Base-by-base conservation (phyloP, 2,329 filamentous ascomycete genomes). In the Colletotrichum agaves region DNA sequence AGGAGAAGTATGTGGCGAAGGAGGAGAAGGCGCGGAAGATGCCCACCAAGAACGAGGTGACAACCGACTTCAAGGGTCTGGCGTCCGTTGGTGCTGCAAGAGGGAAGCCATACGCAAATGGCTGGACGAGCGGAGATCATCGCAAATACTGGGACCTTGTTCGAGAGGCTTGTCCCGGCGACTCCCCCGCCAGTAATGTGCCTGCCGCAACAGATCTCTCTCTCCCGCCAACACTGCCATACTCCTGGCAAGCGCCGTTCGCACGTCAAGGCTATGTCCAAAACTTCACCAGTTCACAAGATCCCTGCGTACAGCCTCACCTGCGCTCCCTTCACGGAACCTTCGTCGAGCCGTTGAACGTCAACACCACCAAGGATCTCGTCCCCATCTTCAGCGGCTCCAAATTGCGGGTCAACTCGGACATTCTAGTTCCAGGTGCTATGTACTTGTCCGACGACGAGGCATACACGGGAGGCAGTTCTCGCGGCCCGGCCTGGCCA, bases 361-460 rank as follows among this genome's bases (percentile, higher is more conserved):
- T 88, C 57, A 78, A 82, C 13, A 82, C 83, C 10, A 86, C 85
- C 3, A 80, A 83, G 49, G 84, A 87, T 62, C 79, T 90, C 13
- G 78, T 90, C 12, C 88, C 88, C 8, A 79, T 90, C 19, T 90
- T 90, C 71, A 82, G 87, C 56, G 88, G 88, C 69, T 89, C 85
- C 72, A 90, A 90, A 74, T 81, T 88, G 47, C 85, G 84, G 37
- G 82, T 87, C 70, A 90, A 90, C 74, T 89, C 87, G 71, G 88
- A 90, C 72, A 88, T 90, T 61, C 78, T 90, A 33, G 88, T 90
- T 69, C 88, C 88, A 1, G 87, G 87, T 5, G 88, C 86, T 73
- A 89, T 88, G 85, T 91, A 91, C 73, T 85, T 89, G 69, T 83
- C 82, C 17, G 77, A 84, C 8, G 86, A 90, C 72, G 79, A 82